Evolutionary conservation across 1,284 basidiomycete genomes (phyloP), one percentile per base, ranked within the genome.

Genomic region (Rhodotorula mucilaginosa): DNA sequence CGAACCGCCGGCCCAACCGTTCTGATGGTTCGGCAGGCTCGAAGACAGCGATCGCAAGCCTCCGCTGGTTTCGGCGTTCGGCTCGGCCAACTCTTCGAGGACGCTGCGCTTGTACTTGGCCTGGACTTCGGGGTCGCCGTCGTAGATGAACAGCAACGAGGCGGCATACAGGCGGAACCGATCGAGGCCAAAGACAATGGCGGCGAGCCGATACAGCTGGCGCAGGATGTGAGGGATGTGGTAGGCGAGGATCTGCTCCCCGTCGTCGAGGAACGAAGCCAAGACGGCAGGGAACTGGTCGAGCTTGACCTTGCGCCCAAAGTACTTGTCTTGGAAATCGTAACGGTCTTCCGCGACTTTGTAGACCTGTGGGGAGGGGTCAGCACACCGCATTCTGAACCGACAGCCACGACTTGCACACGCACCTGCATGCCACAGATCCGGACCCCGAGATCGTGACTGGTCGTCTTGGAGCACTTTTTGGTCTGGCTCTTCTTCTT

Each of bases 381-480:
- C 15, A 39, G 58, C 52, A 5, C 56, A 34, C 12, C 47, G 62
- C 19, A 61, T 6, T 47, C 5, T 15, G 34, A 12, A 23, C 31
- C 5, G 16, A 29, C 13, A 23, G n/a, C 26, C n/a, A 3, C n/a
- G 16, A 10, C n/a, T 59, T 61, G 18, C 31, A 49, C 51, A 80
- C 89, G 83, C 78, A 96, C 96, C 88, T 99, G 97, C 94, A 98
- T 98, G 13, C 96, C 97, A 81, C 96, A 99, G 73, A 99, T 90
- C 74, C 96, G 87, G 39, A 96, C 92, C 3, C 97, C 96, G 58
- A 97, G 84, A 21, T 89, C 87, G 75, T 92, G 86, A 79, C 93
- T 96, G 21, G 96, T 99, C 64, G 97, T 98, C 72, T 90, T 86
- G 81, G 97, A 93, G 81, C 96, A 98, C 83, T 99, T 99, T 83